phyloP scores from a whole-genome alignment of 345 rosid species.

The Populus simonii region DNA sequence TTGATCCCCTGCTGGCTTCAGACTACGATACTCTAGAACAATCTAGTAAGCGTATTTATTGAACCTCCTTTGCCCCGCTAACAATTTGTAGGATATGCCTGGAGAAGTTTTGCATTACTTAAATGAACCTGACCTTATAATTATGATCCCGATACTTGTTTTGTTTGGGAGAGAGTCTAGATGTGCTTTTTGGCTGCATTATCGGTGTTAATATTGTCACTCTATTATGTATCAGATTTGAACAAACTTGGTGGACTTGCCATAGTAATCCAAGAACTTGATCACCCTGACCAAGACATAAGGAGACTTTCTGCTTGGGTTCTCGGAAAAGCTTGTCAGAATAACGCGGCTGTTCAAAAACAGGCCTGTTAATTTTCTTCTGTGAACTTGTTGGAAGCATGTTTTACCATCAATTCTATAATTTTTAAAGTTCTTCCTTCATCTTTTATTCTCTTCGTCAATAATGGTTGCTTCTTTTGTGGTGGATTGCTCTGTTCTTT shows the following conservation, averaged over 20 bases:
- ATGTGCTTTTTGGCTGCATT: not conserved
- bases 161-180: not conserved
- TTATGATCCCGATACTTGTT: not conserved
- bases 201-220: not conserved
- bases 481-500: not conserved
- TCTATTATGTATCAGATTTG: conserved; percentile 52
- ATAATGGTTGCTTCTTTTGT: not conserved
- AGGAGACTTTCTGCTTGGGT: conserved; percentile 92
- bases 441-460: not conserved
- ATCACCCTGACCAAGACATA: conserved; percentile 60
- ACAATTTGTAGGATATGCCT: not conserved
- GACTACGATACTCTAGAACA: not conserved
- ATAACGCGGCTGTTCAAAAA: conserved; percentile 73
- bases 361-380: conserved; percentile 41
- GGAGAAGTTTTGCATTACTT: not conserved
- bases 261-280: conserved; percentile 51
- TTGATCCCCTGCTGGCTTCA: not conserved
- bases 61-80: not conserved
- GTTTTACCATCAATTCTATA: not conserved
- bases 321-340: conserved; percentile 87
- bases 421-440: not conserved
- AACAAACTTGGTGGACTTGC: conserved; percentile 73
- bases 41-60: not conserved
- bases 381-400: not conserved
- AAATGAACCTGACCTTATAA: not conserved